A percentile compares a stretch with the other conserved stretches of the same genome.
phyloP scores from a whole-genome alignment of 2,329 filamentous ascomycete genomes.

The Didymella keratinophila region DNA sequence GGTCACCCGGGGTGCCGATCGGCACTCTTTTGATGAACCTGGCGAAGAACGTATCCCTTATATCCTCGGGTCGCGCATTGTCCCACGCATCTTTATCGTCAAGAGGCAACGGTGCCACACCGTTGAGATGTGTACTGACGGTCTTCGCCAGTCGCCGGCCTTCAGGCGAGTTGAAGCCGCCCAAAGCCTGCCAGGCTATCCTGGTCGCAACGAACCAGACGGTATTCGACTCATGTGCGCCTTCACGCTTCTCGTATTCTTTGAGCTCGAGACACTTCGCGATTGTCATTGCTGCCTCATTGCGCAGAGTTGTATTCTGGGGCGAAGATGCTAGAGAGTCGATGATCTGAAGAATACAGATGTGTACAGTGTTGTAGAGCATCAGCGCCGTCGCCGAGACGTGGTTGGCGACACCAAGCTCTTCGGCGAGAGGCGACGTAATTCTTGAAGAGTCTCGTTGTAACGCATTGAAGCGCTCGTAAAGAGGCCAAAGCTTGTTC shows the following conservation, averaged over 20 bases:
- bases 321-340: slow-evolving; percentile 29
- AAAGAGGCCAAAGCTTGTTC: slow-evolving; percentile 21
- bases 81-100: slow-evolving; percentile 14
- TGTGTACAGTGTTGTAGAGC: slow-evolving; percentile 36
- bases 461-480: slow-evolving; percentile 27
- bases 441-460: slow-evolving; percentile 10
- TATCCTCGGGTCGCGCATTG: slow-evolving; percentile 6
- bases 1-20: neutral
- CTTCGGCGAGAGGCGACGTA: slow-evolving; percentile 19
- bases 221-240: slow-evolving; percentile 32
- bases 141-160: slow-evolving; percentile 29
- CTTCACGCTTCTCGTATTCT: slow-evolving; percentile 25
- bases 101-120: slow-evolving; percentile 3
- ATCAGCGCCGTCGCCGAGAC: slow-evolving; percentile 34
- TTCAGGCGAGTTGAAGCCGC: slow-evolving; percentile 32
- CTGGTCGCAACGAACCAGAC: slow-evolving; percentile 38
- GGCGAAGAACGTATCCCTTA: slow-evolving; percentile 12
- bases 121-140: slow-evolving; percentile 2
- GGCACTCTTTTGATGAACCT: slow-evolving; percentile 9
- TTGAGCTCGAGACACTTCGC: slow-evolving; percentile 33
- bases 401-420: slow-evolving; percentile 30
- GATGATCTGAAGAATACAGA: slow-evolving; percentile 33
- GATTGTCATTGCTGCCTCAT: slow-evolving; percentile 31
- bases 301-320: slow-evolving; percentile 23
- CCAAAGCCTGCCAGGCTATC: slow-evolving; percentile 38